These are phyloP conservation scores for Kwoniella dejecticola DNA, from an alignment of 768 basidiomycete species.

Conservation along the genomic window DNA sequence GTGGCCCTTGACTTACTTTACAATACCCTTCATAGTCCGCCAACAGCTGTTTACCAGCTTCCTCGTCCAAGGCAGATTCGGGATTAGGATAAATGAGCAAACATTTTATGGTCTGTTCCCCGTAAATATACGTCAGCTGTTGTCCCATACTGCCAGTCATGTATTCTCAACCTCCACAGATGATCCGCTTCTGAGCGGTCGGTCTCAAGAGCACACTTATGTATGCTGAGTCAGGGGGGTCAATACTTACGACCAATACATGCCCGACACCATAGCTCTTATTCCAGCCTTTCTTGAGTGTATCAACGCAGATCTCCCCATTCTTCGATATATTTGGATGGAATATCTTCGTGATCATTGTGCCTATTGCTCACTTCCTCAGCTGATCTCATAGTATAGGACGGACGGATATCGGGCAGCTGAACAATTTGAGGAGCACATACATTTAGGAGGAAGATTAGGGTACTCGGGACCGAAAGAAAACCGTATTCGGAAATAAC, in stretches of 20 bases:
- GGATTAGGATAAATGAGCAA: slow-evolving; percentile 96
- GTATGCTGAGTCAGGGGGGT: neutral
- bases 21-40: slow-evolving; percentile 86
- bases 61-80: slow-evolving; percentile 92
- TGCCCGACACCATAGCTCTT: slow-evolving; percentile 85
- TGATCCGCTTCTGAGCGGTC: too few species aligned
- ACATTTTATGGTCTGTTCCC: slow-evolving; percentile 74
- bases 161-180: too few species aligned
- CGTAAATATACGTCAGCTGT: neutral
- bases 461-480: slow-evolving; percentile 92
- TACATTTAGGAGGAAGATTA: slow-evolving; percentile 90
- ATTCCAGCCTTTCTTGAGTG: slow-evolving; percentile 96
- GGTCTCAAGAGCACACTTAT: too few species aligned
- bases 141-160: too few species aligned
- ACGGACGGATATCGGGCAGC: neutral
- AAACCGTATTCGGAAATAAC: slow-evolving; percentile 77
- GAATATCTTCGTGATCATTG: slow-evolving; percentile 92
- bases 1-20: slow-evolving; percentile 42
- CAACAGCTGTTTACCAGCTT: slow-evolving; percentile 86
- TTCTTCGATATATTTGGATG: slow-evolving; percentile 89
- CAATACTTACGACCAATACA: slow-evolving; percentile 65
- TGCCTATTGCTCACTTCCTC: slow-evolving; percentile 61
- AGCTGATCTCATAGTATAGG: slow-evolving; percentile 1
- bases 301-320: slow-evolving; percentile 96
- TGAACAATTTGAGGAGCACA: neutral